These are phyloP conservation scores for Nicotiana attenuata DNA, from an alignment of 257 asterid species.

Conservation along the genomic window DNA sequence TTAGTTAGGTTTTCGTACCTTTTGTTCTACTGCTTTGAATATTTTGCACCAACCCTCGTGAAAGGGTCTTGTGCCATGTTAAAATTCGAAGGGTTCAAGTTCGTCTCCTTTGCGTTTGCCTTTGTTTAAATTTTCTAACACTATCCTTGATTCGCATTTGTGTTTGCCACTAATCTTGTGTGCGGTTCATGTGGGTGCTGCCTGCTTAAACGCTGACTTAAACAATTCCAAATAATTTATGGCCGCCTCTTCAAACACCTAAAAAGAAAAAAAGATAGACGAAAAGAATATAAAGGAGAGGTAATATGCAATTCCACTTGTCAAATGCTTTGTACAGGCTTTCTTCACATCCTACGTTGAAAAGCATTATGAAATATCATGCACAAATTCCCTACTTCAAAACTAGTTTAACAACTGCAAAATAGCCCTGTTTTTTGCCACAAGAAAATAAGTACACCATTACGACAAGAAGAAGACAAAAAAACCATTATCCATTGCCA, in stretches of 20 bases:
- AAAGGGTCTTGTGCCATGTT: background rate
- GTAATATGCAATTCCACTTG: constrained; percentile 9
- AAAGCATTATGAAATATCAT: background rate
- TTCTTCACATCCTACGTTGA: background rate
- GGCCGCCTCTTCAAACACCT: background rate
- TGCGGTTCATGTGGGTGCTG: background rate
- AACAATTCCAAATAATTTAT: background rate
- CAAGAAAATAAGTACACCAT: background rate
- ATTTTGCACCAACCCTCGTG: background rate
- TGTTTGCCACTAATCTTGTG: background rate
- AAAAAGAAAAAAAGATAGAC: background rate
- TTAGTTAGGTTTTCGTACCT: background rate
- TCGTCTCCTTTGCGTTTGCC: background rate
- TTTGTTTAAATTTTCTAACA: no score
- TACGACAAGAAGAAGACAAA: background rate
- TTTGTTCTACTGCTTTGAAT: background rate
- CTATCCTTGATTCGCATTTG: background rate
- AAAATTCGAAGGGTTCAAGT: background rate
- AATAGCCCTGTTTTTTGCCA: background rate
- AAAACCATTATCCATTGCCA: background rate
- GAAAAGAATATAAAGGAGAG: background rate
- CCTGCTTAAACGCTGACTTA: background rate
- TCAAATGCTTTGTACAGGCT: background rate
- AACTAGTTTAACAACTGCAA: background rate
- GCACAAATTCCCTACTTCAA: background rate